Percentiles rank a stretch among this genome's conserved stretches.
phyloP scores from a whole-genome alignment of 1,284 basidiomycete genomes.

The Puccinia horiana region DNA sequence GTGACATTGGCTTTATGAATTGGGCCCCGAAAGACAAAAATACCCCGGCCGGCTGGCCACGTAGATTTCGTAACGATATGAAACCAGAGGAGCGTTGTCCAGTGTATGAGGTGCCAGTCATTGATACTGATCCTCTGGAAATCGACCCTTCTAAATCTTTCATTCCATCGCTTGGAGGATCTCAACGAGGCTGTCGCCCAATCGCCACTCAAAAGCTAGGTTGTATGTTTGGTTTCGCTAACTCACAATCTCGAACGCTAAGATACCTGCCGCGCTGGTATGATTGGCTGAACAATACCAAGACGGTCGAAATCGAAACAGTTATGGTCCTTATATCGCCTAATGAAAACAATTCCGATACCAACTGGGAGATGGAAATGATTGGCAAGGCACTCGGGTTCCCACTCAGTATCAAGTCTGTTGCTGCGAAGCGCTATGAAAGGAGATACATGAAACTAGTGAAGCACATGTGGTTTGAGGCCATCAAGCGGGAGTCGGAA shows the following conservation, averaged over 20 bases:
- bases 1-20: slow-evolving; percentile 27
- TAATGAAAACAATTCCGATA: slow-evolving; percentile 51
- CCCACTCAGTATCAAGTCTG: slow-evolving; percentile 51
- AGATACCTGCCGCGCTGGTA: slow-evolving; percentile 54
- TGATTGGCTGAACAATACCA: slow-evolving; percentile 52
- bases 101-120: slow-evolving; percentile 31
- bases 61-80: slow-evolving; percentile 10
- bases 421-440: slow-evolving; percentile 52
- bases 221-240: slow-evolving; percentile 55
- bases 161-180: slow-evolving; percentile 9
- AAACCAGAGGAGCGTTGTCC: slow-evolving; percentile 18
- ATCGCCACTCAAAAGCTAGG: neutral
- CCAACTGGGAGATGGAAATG: slow-evolving; percentile 51
- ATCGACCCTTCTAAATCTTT: neutral
- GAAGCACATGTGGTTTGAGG: slow-evolving; percentile 53
- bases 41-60: neutral
- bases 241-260: slow-evolving; percentile 52
- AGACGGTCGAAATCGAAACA: neutral
- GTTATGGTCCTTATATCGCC: slow-evolving; percentile 51
- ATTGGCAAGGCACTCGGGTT: slow-evolving; percentile 52
- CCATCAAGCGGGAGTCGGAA: slow-evolving; percentile 42
- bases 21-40: neutral
- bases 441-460: slow-evolving; percentile 53
- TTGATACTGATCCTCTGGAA: slow-evolving; percentile 10
- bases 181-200: neutral